Percentiles rank a stretch among this genome's conserved stretches.
Evolutionary conservation across 371 early-diverging fungal genomes (phyloP).

Genomic region (Blyttiomyces sp.): DNA sequence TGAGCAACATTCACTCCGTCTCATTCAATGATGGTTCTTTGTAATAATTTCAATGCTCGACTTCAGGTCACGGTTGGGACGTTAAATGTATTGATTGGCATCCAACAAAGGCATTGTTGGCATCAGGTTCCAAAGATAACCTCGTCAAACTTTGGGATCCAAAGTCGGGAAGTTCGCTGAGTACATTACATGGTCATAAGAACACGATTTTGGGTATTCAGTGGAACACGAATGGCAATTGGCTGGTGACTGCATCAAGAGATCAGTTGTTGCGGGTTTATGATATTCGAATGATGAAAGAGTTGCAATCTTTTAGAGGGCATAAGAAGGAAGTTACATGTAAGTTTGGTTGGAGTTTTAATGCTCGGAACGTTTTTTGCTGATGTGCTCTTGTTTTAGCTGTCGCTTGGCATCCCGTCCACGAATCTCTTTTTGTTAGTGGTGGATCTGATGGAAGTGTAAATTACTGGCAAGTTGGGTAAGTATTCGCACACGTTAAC

Average conservation of each 20-base stretch:
- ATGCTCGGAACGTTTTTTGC: background rate
- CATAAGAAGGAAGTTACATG: constrained; percentile 94
- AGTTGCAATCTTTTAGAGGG: constrained; percentile 86
- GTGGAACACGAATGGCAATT: constrained; percentile 98
- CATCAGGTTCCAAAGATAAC: constrained; percentile 98
- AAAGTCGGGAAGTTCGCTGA: constrained; percentile 80
- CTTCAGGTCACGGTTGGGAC: constrained; percentile 97
- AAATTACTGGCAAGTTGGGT: constrained; percentile 89
- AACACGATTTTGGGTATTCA: constrained; percentile 89
- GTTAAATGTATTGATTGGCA: constrained; percentile 99
- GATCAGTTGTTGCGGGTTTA: constrained; percentile 95
- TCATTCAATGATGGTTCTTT: too few species aligned
- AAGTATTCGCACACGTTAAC: constrained; percentile 12
- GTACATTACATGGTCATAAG: constrained; percentile 97
- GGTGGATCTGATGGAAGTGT: constrained; percentile 96
- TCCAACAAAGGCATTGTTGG: constrained; percentile 90
- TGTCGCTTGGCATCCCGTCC: constrained; percentile 95
- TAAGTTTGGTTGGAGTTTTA: constrained; percentile 39
- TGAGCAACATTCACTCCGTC: constrained; percentile 1
- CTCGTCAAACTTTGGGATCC: constrained; percentile 99
- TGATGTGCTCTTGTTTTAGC: constrained; percentile 45
- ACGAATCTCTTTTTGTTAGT: constrained; percentile 88
- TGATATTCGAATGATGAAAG: constrained; percentile 96
- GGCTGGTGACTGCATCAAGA: constrained; percentile 92
- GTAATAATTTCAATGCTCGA: background rate